These are phyloP conservation scores for Heterobasidion irregulare DNA, from an alignment of 1,284 basidiomycete genomes.

Conservation along the genomic window DNA sequence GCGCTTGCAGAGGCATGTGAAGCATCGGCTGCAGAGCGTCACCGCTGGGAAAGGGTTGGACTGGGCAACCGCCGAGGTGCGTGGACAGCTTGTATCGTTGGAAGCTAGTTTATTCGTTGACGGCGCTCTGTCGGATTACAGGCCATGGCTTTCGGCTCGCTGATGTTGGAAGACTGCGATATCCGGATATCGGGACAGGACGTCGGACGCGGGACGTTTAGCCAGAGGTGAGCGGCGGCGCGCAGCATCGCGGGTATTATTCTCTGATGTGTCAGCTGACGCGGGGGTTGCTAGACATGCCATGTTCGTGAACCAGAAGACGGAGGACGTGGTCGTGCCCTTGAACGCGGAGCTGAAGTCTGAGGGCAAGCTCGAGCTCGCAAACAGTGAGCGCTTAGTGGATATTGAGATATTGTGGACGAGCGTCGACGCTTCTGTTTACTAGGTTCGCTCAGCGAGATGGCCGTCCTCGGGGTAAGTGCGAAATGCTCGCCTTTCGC, in stretches of 20 bases:
- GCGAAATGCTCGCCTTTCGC: neutral
- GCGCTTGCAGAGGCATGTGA: slow-evolving; percentile 73
- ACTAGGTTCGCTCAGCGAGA: slow-evolving; percentile 76
- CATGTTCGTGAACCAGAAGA: slow-evolving; percentile 83
- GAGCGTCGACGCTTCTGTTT: neutral
- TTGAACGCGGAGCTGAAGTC: slow-evolving; percentile 61
- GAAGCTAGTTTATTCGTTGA: neutral
- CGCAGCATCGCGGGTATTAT: neutral
- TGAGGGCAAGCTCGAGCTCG: slow-evolving; percentile 70
- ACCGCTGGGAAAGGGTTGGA: slow-evolving; percentile 69
- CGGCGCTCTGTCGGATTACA: slow-evolving; percentile 14
- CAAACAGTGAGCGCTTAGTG: slow-evolving; percentile 59
- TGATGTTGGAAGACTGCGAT: slow-evolving; percentile 74
- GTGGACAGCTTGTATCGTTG: slow-evolving; percentile 6
- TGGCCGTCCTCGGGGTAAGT: slow-evolving; percentile 77
- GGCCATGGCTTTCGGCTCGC: slow-evolving; percentile 80
- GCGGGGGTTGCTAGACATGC: slow-evolving; percentile 55
- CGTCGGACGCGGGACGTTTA: slow-evolving; percentile 85
- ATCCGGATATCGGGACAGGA: slow-evolving; percentile 87
- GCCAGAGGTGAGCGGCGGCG: slow-evolving; percentile 48
- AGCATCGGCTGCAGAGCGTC: slow-evolving; percentile 65
- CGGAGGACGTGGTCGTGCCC: slow-evolving; percentile 71
- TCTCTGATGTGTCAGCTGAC: neutral
- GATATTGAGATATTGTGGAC: neutral
- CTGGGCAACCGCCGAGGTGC: slow-evolving; percentile 82